Base-by-base conservation (phyloP, 306 rosid species). In the Senna tora region DNA sequence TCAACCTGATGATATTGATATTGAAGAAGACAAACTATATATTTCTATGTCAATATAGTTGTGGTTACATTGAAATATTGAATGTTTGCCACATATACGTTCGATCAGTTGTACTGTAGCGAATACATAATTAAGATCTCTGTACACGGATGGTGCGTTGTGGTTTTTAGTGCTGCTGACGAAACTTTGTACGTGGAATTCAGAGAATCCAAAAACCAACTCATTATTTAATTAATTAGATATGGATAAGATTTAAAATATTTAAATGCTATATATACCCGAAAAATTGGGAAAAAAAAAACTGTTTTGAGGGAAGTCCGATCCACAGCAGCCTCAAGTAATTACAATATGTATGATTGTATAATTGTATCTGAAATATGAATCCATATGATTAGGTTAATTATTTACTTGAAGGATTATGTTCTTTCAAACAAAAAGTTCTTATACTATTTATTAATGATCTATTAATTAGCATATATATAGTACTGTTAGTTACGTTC, bases 241-340 rank as follows among this genome's bases (percentile, higher is more conserved):
- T 57, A n/a, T 47, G 55, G 69, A 78, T 72, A 78, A 56, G 58
- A 25, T 77, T 55, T 54, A 72, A 71, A 65, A 71, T 63, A 42
- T 21, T 15, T 15, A 45, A 62, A 47, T 25, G 54, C 25, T 50
- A 15, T 53, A 62, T 50, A 15, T 53, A 62, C 54, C 15, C 32
- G 2, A 47, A 62, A 11, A 25, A 10, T 11, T 4, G 51, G 47
- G n/a, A n/a, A 36, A 57, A 60, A 8, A n/a, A 51, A 61, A 61
- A 7, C 1, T 9, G 49, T 47, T 33, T 30, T 21, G 56, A 43
- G 7, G 32, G 9, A 15, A 45, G 53, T 13, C 74, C n/a, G n/a
- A n/a, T n/a, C n/a, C 67, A 54, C 46, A 1, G 57, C 12, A 16
- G 17, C 47, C 50, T 38, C 30, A 25, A 25, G 30, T n/a, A n/a